Percentiles rank a stretch among this genome's conserved stretches.
Evolutionary conservation across 2,329 filamentous ascomycete species (phyloP).

Genomic region (Colletotrichum camelliae): DNA sequence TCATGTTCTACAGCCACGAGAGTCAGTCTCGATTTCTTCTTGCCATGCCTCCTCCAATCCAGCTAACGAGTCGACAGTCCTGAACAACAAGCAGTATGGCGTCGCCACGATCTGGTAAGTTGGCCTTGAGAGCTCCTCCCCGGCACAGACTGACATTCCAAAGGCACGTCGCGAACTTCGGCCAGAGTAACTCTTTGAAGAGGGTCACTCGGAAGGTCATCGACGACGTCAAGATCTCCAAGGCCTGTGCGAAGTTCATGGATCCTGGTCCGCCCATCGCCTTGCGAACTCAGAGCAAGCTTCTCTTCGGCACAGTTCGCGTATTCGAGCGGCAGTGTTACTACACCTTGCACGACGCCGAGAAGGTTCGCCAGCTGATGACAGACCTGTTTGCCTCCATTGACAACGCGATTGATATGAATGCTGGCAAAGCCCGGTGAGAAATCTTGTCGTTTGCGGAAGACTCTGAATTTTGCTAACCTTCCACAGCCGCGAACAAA

Average conservation of each 20-base stretch:
- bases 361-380: slow-evolving; percentile 78
- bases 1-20: slow-evolving; percentile 96
- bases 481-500: slow-evolving; percentile 76
- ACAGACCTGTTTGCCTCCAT: slow-evolving; percentile 61
- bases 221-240: slow-evolving; percentile 83
- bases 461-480: slow-evolving; percentile 69
- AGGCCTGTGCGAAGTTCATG: slow-evolving; percentile 88
- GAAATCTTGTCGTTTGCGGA: slow-evolving; percentile 23
- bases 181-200: slow-evolving; percentile 67
- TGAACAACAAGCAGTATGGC: slow-evolving; percentile 87
- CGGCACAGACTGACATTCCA: neutral
- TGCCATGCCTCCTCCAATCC: neutral
- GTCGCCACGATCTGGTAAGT: slow-evolving; percentile 92
- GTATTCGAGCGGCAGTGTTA: slow-evolving; percentile 88
- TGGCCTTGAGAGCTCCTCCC: neutral
- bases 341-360: slow-evolving; percentile 83
- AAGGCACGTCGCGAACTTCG: slow-evolving; percentile 92
- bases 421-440: slow-evolving; percentile 76
- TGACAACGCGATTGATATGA: slow-evolving; percentile 65
- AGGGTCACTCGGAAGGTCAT: slow-evolving; percentile 87
- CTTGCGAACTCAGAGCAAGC: slow-evolving; percentile 84
- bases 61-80: slow-evolving; percentile 57
- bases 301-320: slow-evolving; percentile 84
- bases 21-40: slow-evolving; percentile 59
- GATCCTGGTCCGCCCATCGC: slow-evolving; percentile 84